Evolutionary conservation across 129 eudicot species (phyloP).

Genomic region (Gnaphalium uliginosum): DNA sequence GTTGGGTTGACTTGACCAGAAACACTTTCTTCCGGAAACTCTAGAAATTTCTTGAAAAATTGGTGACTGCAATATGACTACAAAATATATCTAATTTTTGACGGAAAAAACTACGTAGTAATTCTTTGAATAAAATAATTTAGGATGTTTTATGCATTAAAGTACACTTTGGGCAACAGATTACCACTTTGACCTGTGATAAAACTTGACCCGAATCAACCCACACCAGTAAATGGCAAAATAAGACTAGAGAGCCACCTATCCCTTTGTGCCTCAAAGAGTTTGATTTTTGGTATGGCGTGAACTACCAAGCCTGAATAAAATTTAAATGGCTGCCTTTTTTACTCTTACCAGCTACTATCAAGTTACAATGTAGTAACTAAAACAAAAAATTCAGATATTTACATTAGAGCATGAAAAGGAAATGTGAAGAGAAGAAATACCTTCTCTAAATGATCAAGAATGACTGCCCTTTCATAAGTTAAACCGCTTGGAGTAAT

Average conservation of each 20-base stretch:
- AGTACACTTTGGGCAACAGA: neutral
- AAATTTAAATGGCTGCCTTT: neutral
- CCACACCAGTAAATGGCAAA: neutral
- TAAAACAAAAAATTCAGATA: neutral
- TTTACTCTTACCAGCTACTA: neutral
- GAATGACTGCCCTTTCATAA: slow-evolving; percentile 80
- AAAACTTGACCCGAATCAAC: neutral
- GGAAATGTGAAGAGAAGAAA: slow-evolving; percentile 2
- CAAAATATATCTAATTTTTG: neutral
- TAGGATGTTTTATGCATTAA: neutral
- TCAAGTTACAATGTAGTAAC: neutral
- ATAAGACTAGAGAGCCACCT: neutral
- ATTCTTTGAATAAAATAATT: neutral
- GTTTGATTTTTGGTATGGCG: neutral
- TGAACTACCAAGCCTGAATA: neutral
- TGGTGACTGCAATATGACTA: neutral
- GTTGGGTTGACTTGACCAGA: neutral
- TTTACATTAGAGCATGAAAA: neutral
- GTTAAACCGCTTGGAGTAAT: slow-evolving; percentile 92
- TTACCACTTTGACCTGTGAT: neutral
- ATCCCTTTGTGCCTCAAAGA: neutral
- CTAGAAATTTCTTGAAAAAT: neutral
- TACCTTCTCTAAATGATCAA: slow-evolving; percentile 88
- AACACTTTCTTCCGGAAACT: neutral
- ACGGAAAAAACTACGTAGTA: neutral